Evolutionary conservation across 1,284 basidiomycete species (phyloP).

Genomic region (Apiotrichum porosum): DNA sequence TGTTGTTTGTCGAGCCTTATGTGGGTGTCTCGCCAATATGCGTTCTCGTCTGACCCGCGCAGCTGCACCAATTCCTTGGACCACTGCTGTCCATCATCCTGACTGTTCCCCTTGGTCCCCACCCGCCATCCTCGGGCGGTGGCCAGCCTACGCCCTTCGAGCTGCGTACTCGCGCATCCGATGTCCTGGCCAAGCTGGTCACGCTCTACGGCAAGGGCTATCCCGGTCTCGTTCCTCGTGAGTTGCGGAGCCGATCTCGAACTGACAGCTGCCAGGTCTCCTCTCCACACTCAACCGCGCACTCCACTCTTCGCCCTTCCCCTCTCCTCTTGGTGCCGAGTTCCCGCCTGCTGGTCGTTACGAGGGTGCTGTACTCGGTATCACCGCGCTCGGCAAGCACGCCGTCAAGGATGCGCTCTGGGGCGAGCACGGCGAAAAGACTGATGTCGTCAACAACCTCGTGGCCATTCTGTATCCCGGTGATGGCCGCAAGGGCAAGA

Average conservation of each 20-base stretch:
- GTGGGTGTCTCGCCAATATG: slow-evolving; percentile 58
- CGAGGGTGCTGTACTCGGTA: slow-evolving; percentile 78
- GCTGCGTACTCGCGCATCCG: slow-evolving; percentile 69
- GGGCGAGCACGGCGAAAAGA: slow-evolving; percentile 28
- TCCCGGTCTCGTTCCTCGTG: slow-evolving; percentile 51
- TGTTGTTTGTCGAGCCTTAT: slow-evolving; percentile 93
- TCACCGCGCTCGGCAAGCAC: slow-evolving; percentile 75
- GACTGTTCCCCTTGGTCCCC: slow-evolving; percentile 65
- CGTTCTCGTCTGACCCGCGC: neutral
- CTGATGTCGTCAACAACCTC: slow-evolving; percentile 30
- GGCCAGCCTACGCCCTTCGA: slow-evolving; percentile 45
- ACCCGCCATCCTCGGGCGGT: slow-evolving; percentile 29
- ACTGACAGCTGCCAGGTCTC: slow-evolving; percentile 59
- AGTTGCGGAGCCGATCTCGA: slow-evolving; percentile 9
- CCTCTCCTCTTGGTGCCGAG: slow-evolving; percentile 38
- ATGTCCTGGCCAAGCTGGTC: slow-evolving; percentile 71
- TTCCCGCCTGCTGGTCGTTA: slow-evolving; percentile 58
- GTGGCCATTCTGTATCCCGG: slow-evolving; percentile 32
- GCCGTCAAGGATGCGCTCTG: slow-evolving; percentile 69
- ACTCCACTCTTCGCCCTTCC: slow-evolving; percentile 51
- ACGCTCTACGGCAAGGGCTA: slow-evolving; percentile 51
- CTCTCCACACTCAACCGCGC: slow-evolving; percentile 89
- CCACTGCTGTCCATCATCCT: slow-evolving; percentile 85
- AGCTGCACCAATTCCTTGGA: slow-evolving; percentile 94
- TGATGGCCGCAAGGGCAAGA: slow-evolving; percentile 25